Conservation (phyloP, 768 basidiomycete genomes). For the Boletus huronensis region DNA sequence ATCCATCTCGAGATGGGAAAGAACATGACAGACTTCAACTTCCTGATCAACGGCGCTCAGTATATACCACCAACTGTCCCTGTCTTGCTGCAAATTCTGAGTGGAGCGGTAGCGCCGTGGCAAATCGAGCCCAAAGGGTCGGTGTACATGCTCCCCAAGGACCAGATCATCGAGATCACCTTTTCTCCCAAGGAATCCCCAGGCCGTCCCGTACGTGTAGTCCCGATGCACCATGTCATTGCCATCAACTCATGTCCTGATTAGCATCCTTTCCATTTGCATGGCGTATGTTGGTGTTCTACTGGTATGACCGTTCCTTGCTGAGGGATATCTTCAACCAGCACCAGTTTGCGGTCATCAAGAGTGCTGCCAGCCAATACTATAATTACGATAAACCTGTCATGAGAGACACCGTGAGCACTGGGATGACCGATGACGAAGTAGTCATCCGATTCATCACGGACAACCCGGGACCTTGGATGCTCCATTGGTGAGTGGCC, state of each 20-base stretch:
- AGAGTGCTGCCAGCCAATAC: conserved; percentile 33
- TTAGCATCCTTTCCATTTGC: conserved; percentile 22
- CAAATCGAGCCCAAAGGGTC: conserved; percentile 12
- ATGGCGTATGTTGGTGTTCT: conserved; percentile 12
- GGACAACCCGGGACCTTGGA: conserved; percentile 65
- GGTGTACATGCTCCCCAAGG: conserved; percentile 13
- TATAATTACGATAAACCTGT: conserved; percentile 49
- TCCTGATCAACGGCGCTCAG: conserved; percentile 12
- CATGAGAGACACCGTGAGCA: conserved; percentile 46
- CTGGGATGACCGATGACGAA: conserved; percentile 30
- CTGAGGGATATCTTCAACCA: conserved; percentile 8
- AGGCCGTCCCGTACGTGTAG: conserved; percentile 30
- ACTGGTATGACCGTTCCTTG: not conserved
- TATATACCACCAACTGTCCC: conserved; percentile 16
- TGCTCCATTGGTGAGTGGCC: conserved; percentile 36
- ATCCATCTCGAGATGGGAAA: conserved; percentile 13
- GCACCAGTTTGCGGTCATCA: conserved; percentile 41
- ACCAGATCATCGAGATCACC: conserved; percentile 11
- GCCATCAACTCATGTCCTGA: not conserved
- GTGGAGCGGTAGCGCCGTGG: conserved; percentile 6
- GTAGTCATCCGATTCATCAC: conserved; percentile 62
- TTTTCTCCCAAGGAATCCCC: conserved; percentile 13
- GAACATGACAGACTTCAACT: conserved; percentile 11
- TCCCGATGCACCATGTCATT: not conserved
- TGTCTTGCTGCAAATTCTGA: conserved; percentile 22